Evolutionary conservation across 225 moss, liverwort and hornwort genomes (phyloP).

Genomic region (Pseudisothecium myosuroides): DNA sequence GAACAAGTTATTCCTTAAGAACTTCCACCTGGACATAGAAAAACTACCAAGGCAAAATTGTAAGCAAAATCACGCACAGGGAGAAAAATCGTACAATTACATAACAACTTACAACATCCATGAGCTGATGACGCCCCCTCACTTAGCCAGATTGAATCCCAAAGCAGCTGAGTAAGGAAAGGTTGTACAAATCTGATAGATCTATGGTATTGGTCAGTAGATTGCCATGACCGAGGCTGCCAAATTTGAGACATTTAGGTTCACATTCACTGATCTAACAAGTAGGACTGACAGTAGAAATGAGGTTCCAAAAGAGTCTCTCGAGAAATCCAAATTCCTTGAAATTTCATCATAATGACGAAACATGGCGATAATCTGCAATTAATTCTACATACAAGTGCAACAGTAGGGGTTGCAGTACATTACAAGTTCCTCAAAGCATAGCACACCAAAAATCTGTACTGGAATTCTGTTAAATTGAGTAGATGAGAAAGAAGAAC

Average conservation of each 20-base stretch:
- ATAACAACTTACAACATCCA: neutral
- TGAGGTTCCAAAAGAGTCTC: neutral
- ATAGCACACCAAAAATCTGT: neutral
- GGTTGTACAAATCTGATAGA: neutral
- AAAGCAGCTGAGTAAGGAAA: neutral
- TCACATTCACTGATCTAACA: neutral
- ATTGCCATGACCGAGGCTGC: neutral
- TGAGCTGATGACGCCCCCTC: neutral
- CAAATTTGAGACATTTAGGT: neutral
- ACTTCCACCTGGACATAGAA: neutral
- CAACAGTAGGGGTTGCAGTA: neutral
- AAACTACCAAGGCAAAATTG: neutral
- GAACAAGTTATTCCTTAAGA: neutral
- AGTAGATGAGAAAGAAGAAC: neutral
- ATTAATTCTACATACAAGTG: neutral
- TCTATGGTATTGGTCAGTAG: neutral
- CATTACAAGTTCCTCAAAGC: neutral
- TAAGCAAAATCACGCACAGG: neutral
- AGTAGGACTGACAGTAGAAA: neutral
- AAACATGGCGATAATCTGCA: neutral
- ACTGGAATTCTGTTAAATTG: neutral
- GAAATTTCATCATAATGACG: too few species aligned
- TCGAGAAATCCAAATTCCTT: neutral
- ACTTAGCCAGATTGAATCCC: neutral
- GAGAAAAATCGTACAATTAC: neutral